phyloP scores from a whole-genome alignment of 2,329 filamentous ascomycete genomes.

The Xylaria arbuscula region DNA sequence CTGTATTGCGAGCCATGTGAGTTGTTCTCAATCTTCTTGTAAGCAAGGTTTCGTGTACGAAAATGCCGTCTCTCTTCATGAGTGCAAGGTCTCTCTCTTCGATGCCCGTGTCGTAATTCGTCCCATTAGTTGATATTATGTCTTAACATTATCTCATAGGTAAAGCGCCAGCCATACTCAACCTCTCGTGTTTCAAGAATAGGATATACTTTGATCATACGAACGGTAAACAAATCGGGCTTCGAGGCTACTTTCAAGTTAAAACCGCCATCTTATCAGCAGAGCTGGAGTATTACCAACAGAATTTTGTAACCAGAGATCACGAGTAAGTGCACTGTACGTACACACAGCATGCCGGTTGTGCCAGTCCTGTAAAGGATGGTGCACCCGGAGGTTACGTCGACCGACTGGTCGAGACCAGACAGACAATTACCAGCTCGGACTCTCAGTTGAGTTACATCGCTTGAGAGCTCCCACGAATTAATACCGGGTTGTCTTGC shows the following conservation, averaged over 20 bases:
- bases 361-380: background rate
- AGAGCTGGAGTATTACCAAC: background rate
- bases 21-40: too few species aligned
- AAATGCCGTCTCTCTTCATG: too few species aligned
- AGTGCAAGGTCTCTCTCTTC: too few species aligned
- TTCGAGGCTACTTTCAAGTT: background rate
- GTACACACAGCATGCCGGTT: background rate
- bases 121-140: too few species aligned
- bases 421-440: background rate
- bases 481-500: too few species aligned
- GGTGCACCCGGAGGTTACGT: background rate
- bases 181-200: background rate
- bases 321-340: background rate
- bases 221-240: background rate
- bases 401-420: background rate
- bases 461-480: background rate
- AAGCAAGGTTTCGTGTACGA: too few species aligned
- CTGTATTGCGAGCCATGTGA: too few species aligned
- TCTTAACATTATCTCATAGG: too few species aligned
- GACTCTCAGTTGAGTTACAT: background rate
- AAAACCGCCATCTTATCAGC: background rate
- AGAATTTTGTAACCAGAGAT: background rate
- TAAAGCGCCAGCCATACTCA: background rate
- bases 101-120: background rate
- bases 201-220: background rate